These are phyloP conservation scores for Claviceps sp. DNA, from an alignment of 2,329 filamentous ascomycete species.

Conservation along the genomic window DNA sequence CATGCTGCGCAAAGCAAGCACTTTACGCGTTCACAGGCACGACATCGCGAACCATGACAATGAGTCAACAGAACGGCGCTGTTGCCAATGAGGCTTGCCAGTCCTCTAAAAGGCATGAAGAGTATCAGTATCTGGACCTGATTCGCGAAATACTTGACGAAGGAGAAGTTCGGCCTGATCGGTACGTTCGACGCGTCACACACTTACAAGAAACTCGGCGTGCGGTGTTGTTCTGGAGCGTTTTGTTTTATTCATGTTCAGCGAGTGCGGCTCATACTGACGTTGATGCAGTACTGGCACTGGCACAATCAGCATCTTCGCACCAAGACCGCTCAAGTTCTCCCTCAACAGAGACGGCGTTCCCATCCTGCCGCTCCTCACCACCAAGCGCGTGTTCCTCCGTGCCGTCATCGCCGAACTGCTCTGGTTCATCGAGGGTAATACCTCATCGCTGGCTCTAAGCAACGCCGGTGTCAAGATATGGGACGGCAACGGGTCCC, in stretches of 20 bases:
- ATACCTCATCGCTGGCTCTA: slow-evolving; percentile 66
- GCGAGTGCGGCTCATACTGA: not conserved
- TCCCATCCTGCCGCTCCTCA: slow-evolving; percentile 79
- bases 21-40: not conserved
- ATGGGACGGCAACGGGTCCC: slow-evolving; percentile 94
- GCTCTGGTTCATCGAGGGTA: slow-evolving; percentile 86
- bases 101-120: slow-evolving; percentile 48
- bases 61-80: slow-evolving; percentile 1
- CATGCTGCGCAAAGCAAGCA: not conserved
- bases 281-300: slow-evolving; percentile 63
- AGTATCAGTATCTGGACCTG: slow-evolving; percentile 85
- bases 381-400: slow-evolving; percentile 91
- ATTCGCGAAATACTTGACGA: slow-evolving; percentile 70
- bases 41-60: not conserved
- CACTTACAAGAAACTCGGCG: not conserved
- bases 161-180: slow-evolving; percentile 82
- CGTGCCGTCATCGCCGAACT: slow-evolving; percentile 84
- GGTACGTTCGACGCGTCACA: slow-evolving; percentile 31
- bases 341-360: slow-evolving; percentile 49
- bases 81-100: not conserved
- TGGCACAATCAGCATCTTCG: slow-evolving; percentile 81
- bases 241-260: not conserved
- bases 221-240: not conserved
- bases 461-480: slow-evolving; percentile 79
- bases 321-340: slow-evolving; percentile 78